These are phyloP conservation scores for Venturia pyrina DNA, from an alignment of 2,329 filamentous ascomycete genomes.

Conservation along the genomic window DNA sequence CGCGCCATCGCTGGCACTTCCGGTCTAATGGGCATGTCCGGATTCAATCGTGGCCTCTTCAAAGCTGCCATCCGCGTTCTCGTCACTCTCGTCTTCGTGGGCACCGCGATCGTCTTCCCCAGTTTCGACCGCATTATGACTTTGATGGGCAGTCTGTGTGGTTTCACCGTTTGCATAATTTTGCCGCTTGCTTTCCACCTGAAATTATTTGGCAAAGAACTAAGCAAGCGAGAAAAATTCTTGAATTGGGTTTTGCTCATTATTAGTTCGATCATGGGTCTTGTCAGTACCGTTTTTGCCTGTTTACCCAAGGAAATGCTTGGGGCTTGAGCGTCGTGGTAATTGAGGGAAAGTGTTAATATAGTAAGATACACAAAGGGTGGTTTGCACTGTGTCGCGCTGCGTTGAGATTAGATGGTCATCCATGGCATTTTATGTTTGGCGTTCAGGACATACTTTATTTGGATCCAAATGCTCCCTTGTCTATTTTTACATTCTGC, in stretches of 20 bases:
- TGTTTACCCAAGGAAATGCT: conserved; percentile 66
- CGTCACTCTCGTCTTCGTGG: conserved; percentile 61
- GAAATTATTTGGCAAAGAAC: conserved; percentile 72
- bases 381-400: not conserved
- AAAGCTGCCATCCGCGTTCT: conserved; percentile 55
- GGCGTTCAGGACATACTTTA: not conserved
- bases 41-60: conserved; percentile 46
- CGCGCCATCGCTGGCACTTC: conserved; percentile 41
- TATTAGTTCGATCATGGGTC: conserved; percentile 58
- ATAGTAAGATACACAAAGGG: not conserved
- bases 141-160: conserved; percentile 78
- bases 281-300: conserved; percentile 75
- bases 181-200: conserved; percentile 82
- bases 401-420: not conserved
- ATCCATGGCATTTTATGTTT: not conserved
- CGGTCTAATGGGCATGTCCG: conserved; percentile 42
- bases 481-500: not conserved
- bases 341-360: not conserved
- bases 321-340: conserved; percentile 4
- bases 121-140: conserved; percentile 86
- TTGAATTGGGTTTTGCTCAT: conserved; percentile 60
- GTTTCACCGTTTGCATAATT: conserved; percentile 90
- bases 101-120: conserved; percentile 64
- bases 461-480: not conserved
- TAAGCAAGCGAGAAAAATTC: conserved; percentile 52